These are phyloP conservation scores for Triticum turgidum DNA, from an alignment of 176 grass and related monocot species.

Conservation along the genomic window DNA sequence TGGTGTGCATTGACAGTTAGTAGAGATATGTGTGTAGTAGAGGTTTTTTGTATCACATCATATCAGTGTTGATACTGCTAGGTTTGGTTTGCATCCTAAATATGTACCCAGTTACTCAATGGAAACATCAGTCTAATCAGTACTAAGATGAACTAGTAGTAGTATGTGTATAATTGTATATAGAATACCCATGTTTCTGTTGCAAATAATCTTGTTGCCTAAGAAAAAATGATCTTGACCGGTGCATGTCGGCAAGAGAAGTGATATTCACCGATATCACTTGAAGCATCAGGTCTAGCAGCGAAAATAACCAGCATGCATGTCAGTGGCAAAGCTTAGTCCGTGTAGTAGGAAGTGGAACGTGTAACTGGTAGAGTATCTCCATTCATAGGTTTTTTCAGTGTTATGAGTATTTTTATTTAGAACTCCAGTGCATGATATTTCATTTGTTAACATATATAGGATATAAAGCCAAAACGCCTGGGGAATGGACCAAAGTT, in stretches of 20 bases:
- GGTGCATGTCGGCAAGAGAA: too few relatives aligned
- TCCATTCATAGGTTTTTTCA: not conserved
- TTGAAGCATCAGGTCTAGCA: too few relatives aligned
- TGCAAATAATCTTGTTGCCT: too few relatives aligned
- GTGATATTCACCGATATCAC: too few relatives aligned
- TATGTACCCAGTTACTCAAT: slow-evolving; percentile 4
- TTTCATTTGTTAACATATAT: slow-evolving; percentile 25
- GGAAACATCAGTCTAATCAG: not conserved
- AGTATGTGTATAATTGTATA: not conserved
- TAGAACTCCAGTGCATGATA: not conserved
- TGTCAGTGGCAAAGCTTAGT: not conserved
- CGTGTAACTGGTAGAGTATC: not conserved
- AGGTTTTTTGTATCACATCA: not conserved
- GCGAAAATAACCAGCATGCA: too few relatives aligned
- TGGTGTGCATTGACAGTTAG: not conserved
- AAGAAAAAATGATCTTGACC: too few relatives aligned
- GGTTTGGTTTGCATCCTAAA: not conserved
- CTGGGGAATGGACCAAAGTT: slow-evolving; percentile 51
- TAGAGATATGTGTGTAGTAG: not conserved
- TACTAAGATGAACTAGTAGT: not conserved
- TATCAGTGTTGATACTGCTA: not conserved
- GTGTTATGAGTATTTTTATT: not conserved
- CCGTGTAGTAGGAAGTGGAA: not conserved
- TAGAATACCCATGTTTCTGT: not conserved
- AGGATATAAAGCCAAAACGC: slow-evolving; percentile 79